Base-by-base conservation (phyloP, 768 basidiomycete genomes). In the Phaeotremella fagi region DNA sequence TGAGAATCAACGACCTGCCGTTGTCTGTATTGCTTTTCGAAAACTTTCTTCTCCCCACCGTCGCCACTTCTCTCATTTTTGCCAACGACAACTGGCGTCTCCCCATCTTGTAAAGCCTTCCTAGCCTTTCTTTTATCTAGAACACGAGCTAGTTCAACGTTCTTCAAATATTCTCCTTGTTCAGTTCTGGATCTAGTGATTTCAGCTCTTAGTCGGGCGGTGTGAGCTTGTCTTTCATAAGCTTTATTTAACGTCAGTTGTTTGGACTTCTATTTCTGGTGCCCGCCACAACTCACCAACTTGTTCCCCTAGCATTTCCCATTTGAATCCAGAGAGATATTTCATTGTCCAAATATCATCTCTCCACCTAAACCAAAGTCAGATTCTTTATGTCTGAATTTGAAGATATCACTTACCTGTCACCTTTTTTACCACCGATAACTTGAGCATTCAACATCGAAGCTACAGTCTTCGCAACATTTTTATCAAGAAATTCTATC, bases 281-380 rank as follows among this genome's bases (percentile, higher is more conserved):
- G n/a, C 6, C 27, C 28, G 22, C 35, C 26, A 36, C 25, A 49
- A 80, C 91, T 73, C 70, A 94, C 94, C 90, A 63, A 99, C 85
- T 80, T 97, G 94, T 75, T 98, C 95, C 4, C 90, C 92, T 54
- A 99, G 78, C 94, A 95, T 95, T 75, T 87, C 84, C 95, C 95
- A 99, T 67, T 92, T 95, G 80, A 98, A 99, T 67, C 84, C 87
- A 7, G 92, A 92, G 53, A 99, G 78, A 73, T 99, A 99, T 71
- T 94, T 94, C 90, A 98, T 94, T 52, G 95, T 97, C 95, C 95
- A 99, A 6, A 99, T 84, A 61, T 99, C 95, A 69, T 98, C 94
- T 70, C 89, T 80, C 88, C 90, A 97, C 53, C 89, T 79, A 2
- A 83, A 81, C 36, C 23, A 18, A 44, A 2, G 12, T 16, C 4